Conservation (phyloP, 1,284 basidiomycete species). For the Ceratobasidium sp. region DNA sequence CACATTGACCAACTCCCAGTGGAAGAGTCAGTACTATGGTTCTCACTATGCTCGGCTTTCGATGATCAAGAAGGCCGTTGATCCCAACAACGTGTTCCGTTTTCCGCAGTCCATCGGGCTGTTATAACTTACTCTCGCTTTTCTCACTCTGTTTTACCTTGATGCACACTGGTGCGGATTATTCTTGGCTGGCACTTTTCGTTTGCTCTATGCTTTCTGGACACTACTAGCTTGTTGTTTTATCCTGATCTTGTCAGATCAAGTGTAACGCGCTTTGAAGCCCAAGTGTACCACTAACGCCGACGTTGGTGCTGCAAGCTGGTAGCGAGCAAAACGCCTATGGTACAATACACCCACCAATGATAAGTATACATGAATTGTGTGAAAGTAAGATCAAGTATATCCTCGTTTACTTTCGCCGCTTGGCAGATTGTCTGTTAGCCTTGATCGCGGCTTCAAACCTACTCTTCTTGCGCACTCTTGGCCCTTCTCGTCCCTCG, state of each 20-base stretch:
- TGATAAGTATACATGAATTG: too few relatives aligned
- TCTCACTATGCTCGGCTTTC: constrained; percentile 40
- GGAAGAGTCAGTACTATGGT: constrained; percentile 41
- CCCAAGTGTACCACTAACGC: too few relatives aligned
- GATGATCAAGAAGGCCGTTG: constrained; percentile 39
- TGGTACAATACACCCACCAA: too few relatives aligned
- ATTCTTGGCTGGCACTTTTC: too few relatives aligned
- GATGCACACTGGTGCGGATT: too few relatives aligned
- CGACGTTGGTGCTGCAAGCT: too few relatives aligned
- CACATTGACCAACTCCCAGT: constrained; percentile 39
- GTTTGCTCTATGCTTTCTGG: too few relatives aligned
- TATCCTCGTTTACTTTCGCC: constrained; percentile 19
- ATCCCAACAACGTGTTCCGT: constrained; percentile 42
- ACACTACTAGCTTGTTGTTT: too few relatives aligned
- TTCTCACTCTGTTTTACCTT: not conserved
- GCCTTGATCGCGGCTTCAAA: constrained; percentile 78
- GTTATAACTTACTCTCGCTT: not conserved
- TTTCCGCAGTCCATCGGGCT: constrained; percentile 42
- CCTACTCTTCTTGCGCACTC: constrained; percentile 69
- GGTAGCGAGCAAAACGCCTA: too few relatives aligned
- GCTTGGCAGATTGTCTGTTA: constrained; percentile 29
- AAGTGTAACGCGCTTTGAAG: too few relatives aligned
- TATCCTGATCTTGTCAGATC: too few relatives aligned
- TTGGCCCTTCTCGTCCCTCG: constrained; percentile 50
- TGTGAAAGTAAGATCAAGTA: too few relatives aligned